Percentiles rank a stretch among this genome's conserved stretches.
Evolutionary conservation across 306 rosid species (phyloP).

Genomic region (Lablab purpureus): DNA sequence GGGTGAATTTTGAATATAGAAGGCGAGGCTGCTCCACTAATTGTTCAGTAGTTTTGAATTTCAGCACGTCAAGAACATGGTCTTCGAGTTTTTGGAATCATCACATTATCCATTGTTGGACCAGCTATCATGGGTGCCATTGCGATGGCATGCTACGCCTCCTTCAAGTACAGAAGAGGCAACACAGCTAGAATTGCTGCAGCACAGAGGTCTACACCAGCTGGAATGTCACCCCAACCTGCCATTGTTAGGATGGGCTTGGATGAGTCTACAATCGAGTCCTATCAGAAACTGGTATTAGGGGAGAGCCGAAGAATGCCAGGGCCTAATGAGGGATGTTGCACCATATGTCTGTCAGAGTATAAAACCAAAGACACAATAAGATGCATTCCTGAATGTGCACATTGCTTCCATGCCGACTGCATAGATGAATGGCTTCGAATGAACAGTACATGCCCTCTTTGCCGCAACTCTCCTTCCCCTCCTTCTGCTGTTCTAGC

Average conservation of each 20-base stretch:
- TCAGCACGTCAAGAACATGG: constrained; percentile 44
- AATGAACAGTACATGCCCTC: constrained; percentile 65
- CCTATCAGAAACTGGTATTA: constrained; percentile 66
- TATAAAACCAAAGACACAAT: constrained; percentile 66
- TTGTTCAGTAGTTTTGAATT: background rate
- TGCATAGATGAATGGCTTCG: constrained; percentile 82
- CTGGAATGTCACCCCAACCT: constrained; percentile 48
- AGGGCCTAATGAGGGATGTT: constrained; percentile 59
- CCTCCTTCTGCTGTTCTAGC: constrained; percentile 49
- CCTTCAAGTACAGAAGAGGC: constrained; percentile 43
- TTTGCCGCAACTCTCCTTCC: constrained; percentile 69
- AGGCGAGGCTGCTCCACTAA: background rate
- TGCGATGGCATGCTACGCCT: constrained; percentile 56
- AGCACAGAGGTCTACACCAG: background rate
- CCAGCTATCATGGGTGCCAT: constrained; percentile 55
- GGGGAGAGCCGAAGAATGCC: constrained; percentile 78
- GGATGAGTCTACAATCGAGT: constrained; percentile 71
- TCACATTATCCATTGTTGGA: constrained; percentile 57
- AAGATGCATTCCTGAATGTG: constrained; percentile 81
- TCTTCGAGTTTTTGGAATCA: constrained; percentile 54
- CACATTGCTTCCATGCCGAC: constrained; percentile 77
- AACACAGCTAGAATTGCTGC: background rate
- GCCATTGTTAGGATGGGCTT: constrained; percentile 49
- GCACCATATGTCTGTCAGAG: constrained; percentile 78
- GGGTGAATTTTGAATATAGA: background rate